These are phyloP conservation scores for Colletotrichum falcatum DNA, from an alignment of 2,329 filamentous ascomycete species.

Conservation along the genomic window DNA sequence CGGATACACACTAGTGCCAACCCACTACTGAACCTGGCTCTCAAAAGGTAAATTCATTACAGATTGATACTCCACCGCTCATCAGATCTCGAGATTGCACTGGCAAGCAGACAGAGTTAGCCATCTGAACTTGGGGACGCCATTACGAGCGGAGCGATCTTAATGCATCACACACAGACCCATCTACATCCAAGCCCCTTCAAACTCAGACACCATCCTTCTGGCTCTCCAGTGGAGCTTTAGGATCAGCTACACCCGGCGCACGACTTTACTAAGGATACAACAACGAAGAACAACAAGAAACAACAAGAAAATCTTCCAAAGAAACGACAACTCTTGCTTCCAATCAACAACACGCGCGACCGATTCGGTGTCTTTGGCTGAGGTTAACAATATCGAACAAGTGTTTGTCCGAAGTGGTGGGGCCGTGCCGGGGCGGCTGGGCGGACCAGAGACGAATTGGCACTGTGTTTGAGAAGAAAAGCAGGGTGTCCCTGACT, in stretches of 20 bases:
- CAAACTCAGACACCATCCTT: not conserved
- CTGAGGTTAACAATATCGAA: not conserved
- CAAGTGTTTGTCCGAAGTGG: not conserved
- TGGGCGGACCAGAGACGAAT: not conserved
- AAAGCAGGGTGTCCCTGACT: not conserved
- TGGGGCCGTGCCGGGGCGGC: constrained; percentile 1
- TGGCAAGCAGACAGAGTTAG: too few species aligned
- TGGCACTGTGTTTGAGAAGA: not conserved
- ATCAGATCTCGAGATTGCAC: too few species aligned
- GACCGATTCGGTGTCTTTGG: not conserved
- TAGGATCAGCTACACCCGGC: not conserved
- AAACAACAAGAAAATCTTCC: too few species aligned
- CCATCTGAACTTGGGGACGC: too few species aligned
- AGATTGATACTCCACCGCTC: too few species aligned
- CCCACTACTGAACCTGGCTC: too few species aligned
- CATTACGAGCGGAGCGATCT: too few species aligned
- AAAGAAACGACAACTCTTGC: not conserved
- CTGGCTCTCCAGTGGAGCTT: not conserved
- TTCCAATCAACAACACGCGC: not conserved
- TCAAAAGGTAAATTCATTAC: too few species aligned
- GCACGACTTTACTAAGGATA: not conserved
- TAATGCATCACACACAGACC: too few species aligned
- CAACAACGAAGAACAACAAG: not conserved
- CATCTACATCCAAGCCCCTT: too few species aligned
- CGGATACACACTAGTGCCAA: too few species aligned